phyloP scores from a whole-genome alignment of 495 filamentous ascomycete species.

The Hypoxylon crocopeplum region DNA sequence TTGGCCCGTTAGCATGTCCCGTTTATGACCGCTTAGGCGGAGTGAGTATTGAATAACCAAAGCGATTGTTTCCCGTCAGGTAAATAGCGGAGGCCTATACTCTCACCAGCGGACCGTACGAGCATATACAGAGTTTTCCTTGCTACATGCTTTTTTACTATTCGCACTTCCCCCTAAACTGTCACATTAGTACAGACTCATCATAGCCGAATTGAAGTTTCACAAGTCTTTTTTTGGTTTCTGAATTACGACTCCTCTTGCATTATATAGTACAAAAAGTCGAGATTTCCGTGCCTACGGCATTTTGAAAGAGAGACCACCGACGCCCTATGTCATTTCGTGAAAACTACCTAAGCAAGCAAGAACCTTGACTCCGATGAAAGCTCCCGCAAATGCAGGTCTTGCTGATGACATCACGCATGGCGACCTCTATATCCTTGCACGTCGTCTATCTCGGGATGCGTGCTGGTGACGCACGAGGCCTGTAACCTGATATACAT shows the following conservation, averaged over 20 bases:
- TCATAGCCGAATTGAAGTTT: neutral
- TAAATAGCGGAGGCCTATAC: no score
- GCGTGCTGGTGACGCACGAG: slow-evolving; percentile 1
- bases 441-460: slow-evolving; percentile 1
- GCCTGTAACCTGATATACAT: slow-evolving; percentile 15
- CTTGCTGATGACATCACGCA: slow-evolving; percentile 7
- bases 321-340: slow-evolving; percentile 22
- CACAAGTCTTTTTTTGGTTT: neutral
- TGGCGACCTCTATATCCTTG: slow-evolving; percentile 3
- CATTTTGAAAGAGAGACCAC: slow-evolving; percentile 19
- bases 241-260: slow-evolving; percentile 15
- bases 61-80: no score
- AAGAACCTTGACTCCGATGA: slow-evolving; percentile 29
- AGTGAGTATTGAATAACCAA: no score
- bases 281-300: slow-evolving; percentile 33
- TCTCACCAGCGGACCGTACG: no score
- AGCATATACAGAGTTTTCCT: neutral
- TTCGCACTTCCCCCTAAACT: no score
- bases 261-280: slow-evolving; percentile 39
- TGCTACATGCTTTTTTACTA: neutral
- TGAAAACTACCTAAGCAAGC: slow-evolving; percentile 17
- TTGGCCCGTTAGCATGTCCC: no score
- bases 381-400: slow-evolving; percentile 6
- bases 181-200: neutral
- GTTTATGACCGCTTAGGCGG: no score